A percentile compares a stretch with the other conserved stretches of the same genome.
These are phyloP conservation scores for Pichia kudriavzevii DNA, from an alignment of 1,139 yeast genomes.

Conservation along the genomic window DNA sequence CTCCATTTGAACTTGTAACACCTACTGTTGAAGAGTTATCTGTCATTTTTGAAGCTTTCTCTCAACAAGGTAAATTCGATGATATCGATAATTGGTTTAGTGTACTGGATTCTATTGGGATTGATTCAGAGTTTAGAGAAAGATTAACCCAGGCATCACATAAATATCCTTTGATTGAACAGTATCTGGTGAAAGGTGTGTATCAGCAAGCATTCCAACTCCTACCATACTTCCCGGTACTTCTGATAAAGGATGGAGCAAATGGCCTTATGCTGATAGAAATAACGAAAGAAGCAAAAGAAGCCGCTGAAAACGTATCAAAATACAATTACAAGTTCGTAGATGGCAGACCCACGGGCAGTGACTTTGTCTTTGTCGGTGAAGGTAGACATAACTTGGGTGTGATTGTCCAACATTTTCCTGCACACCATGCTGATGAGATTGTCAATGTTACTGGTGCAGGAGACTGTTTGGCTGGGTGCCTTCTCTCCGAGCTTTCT, in stretches of 20 bases:
- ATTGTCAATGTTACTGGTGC: conserved; percentile 60
- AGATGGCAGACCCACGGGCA: conserved; percentile 9
- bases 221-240: conserved; percentile 64
- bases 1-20: conserved; percentile 41
- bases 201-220: conserved; percentile 65
- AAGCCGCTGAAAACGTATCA: conserved; percentile 3
- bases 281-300: conserved; percentile 22
- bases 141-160: conserved; percentile 30
- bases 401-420: conserved; percentile 56
- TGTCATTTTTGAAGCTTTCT: conserved; percentile 46
- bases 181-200: conserved; percentile 40
- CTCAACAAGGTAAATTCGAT: conserved; percentile 38
- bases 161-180: conserved; percentile 23
- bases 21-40: conserved; percentile 64
- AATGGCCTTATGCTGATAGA: conserved; percentile 53
- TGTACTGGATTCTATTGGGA: conserved; percentile 52
- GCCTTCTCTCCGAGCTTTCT: conserved; percentile 28
- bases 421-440: conserved; percentile 35
- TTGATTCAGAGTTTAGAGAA: conserved; percentile 41
- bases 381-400: conserved; percentile 35
- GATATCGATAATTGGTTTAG: conserved; percentile 73
- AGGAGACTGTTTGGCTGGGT: conserved; percentile 65
- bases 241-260: conserved; percentile 60
- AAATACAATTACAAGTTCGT: conserved; percentile 7
- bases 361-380: conserved; percentile 25